Base-by-base conservation (phyloP, 108 stramenopile species). In the Stephanodiscus triporus region DNA sequence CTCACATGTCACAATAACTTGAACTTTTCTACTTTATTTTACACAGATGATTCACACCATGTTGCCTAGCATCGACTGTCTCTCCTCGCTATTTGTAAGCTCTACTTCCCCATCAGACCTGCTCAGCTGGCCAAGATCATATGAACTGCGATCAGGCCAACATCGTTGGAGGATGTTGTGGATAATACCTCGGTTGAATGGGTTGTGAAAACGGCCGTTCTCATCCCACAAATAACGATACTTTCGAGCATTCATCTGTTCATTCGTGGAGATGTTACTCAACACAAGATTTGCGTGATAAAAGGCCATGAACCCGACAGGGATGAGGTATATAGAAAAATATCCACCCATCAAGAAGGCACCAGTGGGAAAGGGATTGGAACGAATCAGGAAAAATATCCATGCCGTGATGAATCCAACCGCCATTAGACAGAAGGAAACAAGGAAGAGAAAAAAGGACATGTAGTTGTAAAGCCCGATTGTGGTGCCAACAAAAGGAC, bases 401-500 rank as follows among this genome's bases (percentile, higher is more conserved):
- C 87, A 83, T 30, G 89, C 84, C 19, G 70, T 66, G 17, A 82
- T 59, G 75, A 87, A 89, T 24, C 76, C 72, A 10, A 81, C n/a
- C 19, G 63, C 64, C 58, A 82, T 71, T 43, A 86, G 40, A 22
- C 83, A 73, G 72, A 96, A 78, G 48, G 56, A 82, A 55, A 89
- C 27, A 8, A 97, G 76, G 75, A 96, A 96, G 16, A 87, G 54
- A 50, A 87, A 96, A 76, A 99, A 99, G 62, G 86, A 96, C 27
- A 83, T 81, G 84, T 99, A 99, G 73, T 99, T 99, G 85, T 93
- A 88, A 14, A 94, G 81, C 37, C 98, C 99, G 19, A 99, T 84
- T 29, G 94, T 96, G 55, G 90, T 94, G 68, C 95, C 95, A 22
- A 99, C 93, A 72, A 97, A 99, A 19, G 98, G 97, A 75, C 99